Evolutionary conservation across 768 basidiomycete genomes (phyloP).

Genomic region (Auricularia sp.): DNA sequence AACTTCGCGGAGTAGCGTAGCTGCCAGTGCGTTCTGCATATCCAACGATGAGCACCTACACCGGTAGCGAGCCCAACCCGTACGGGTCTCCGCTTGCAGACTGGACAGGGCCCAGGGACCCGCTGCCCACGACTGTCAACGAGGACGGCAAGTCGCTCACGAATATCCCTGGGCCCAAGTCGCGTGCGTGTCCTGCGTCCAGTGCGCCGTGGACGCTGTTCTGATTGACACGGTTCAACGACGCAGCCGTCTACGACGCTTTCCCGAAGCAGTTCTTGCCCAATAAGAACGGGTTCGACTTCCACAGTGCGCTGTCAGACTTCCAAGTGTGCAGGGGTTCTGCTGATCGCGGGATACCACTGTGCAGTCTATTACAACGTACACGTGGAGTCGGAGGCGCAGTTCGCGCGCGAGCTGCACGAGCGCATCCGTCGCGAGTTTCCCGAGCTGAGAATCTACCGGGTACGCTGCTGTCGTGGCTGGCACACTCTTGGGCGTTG

Average conservation of each 20-base stretch:
- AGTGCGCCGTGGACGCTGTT: not conserved
- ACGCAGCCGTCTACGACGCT: conserved; percentile 33
- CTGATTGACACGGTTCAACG: no score
- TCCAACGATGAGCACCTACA: no score
- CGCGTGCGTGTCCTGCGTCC: conserved; percentile 13
- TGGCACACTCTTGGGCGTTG: not conserved
- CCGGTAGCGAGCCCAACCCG: no score
- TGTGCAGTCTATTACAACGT: conserved; percentile 54
- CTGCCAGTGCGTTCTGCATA: no score
- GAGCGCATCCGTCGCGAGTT: conserved; percentile 54
- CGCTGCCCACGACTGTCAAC: conserved; percentile 25
- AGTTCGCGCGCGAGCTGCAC: conserved; percentile 47
- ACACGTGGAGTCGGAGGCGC: conserved; percentile 29
- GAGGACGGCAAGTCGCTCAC: conserved; percentile 47
- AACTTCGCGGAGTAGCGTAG: no score
- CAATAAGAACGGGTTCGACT: conserved; percentile 57
- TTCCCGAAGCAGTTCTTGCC: conserved; percentile 47
- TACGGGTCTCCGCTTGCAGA: no score
- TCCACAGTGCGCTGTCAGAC: conserved; percentile 43
- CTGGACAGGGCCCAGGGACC: not conserved
- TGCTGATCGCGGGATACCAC: not conserved
- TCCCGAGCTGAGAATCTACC: conserved; percentile 40
- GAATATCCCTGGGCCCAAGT: conserved; percentile 38
- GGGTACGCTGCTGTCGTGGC: not conserved
- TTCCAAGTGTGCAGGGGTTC: not conserved